These are phyloP conservation scores for Gloeopeniophorella convolvens DNA, from an alignment of 768 basidiomycete genomes.

Conservation along the genomic window DNA sequence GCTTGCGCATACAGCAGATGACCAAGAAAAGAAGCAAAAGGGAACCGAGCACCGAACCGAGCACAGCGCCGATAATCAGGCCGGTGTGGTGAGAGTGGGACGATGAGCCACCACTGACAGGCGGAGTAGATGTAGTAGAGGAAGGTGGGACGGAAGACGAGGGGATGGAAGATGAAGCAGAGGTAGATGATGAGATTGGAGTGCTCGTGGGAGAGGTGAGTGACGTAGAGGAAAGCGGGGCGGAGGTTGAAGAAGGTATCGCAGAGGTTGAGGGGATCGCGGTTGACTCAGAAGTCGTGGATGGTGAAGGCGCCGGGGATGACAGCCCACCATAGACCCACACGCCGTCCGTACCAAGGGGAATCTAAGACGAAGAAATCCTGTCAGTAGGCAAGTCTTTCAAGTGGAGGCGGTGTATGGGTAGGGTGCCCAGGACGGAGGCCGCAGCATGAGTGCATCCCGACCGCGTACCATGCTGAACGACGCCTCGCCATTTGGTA, in stretches of 20 bases:
- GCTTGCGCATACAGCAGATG: conserved; percentile 31
- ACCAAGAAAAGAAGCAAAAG: conserved; percentile 12
- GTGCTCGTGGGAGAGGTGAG: conserved; percentile 4
- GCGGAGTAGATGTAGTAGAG: neutral
- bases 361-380: conserved; percentile 45
- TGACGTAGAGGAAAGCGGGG: conserved; percentile 25
- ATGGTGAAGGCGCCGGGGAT: conserved; percentile 39
- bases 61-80: conserved; percentile 16
- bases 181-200: conserved; percentile 1
- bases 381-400: neutral
- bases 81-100: neutral
- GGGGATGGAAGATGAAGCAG: conserved; percentile 3
- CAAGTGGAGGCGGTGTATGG: neutral
- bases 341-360: conserved; percentile 50
- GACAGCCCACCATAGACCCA: conserved; percentile 76
- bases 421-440: too few species aligned
- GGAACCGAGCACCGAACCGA: conserved; percentile 17
- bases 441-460: neutral
- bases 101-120: neutral
- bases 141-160: neutral
- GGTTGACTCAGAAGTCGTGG: conserved; percentile 25
- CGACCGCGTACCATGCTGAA: too few species aligned
- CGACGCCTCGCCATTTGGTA: too few species aligned
- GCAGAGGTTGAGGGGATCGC: conserved; percentile 22
- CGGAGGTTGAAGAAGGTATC: conserved; percentile 27